These are phyloP conservation scores for Geosiphon pyriformis DNA, from an alignment of 192 early-diverging fungal genomes.

Conservation along the genomic window DNA sequence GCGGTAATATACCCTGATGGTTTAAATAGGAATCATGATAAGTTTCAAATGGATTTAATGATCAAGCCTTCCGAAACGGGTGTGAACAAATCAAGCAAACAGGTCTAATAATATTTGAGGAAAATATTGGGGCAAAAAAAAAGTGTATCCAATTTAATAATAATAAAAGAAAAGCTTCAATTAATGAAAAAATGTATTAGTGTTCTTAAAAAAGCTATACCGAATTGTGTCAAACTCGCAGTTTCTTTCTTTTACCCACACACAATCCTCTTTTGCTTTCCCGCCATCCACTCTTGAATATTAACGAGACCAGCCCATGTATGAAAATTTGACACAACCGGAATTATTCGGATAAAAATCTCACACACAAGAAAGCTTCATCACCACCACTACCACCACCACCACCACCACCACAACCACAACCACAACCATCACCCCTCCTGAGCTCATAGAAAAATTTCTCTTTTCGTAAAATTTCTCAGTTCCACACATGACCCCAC, in stretches of 20 bases:
- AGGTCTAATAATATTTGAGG: neutral
- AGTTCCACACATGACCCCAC: neutral
- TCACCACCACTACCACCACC: neutral
- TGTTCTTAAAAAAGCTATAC: too few species aligned
- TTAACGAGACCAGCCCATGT: too few species aligned
- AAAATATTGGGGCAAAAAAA: conserved; percentile 18
- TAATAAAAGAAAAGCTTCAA: neutral
- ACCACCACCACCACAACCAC: neutral
- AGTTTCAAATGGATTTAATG: too few species aligned
- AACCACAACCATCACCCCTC: conserved; percentile 1
- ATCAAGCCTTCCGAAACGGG: too few species aligned
- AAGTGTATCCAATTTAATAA: neutral
- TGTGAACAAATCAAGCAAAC: too few species aligned
- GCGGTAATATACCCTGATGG: conserved; percentile 64
- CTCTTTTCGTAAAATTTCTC: neutral
- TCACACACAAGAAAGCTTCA: neutral
- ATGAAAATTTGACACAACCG: too few species aligned
- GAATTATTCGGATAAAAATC: too few species aligned
- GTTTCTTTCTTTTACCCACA: too few species aligned
- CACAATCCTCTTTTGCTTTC: too few species aligned
- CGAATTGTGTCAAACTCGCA: too few species aligned
- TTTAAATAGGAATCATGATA: neutral
- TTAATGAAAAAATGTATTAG: neutral
- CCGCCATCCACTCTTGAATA: too few species aligned
- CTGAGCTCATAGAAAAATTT: neutral